phyloP scores from a whole-genome alignment of 2,329 filamentous ascomycete genomes.

The Trichoderma breve region DNA sequence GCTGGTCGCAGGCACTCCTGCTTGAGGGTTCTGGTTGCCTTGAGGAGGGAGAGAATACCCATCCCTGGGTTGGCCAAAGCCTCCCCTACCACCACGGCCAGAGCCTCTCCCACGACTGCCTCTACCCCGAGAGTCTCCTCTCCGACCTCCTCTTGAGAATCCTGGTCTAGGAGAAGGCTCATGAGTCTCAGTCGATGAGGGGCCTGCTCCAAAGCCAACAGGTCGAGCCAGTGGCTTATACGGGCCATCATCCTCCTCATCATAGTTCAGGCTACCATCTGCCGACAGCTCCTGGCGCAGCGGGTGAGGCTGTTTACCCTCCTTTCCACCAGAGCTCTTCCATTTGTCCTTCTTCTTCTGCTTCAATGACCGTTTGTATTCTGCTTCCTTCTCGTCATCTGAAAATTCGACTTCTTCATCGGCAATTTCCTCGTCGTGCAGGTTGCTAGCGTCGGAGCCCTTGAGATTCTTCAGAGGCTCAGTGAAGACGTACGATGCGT shows the following conservation, averaged over 20 bases:
- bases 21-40: slow-evolving; percentile 33
- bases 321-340: slow-evolving; percentile 40
- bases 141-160: slow-evolving; percentile 41
- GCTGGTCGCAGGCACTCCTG: slow-evolving; percentile 24
- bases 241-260: slow-evolving; percentile 65
- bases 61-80: slow-evolving; percentile 33
- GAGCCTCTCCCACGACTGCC: slow-evolving; percentile 43
- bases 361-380: slow-evolving; percentile 70
- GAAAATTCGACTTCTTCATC: slow-evolving; percentile 93
- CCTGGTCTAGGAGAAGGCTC: slow-evolving; percentile 35
- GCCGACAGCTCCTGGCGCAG: slow-evolving; percentile 40
- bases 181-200: slow-evolving; percentile 40
- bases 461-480: slow-evolving; percentile 75
- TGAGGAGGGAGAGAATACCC: slow-evolving; percentile 44
- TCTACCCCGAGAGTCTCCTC: slow-evolving; percentile 47
- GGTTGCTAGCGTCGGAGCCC: slow-evolving; percentile 90
- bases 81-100: slow-evolving; percentile 41
- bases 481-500: slow-evolving; percentile 84
- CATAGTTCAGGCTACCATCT: slow-evolving; percentile 60
- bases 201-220: slow-evolving; percentile 56
- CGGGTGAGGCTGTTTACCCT: slow-evolving; percentile 40
- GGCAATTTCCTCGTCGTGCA: slow-evolving; percentile 86
- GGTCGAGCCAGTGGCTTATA: slow-evolving; percentile 72
- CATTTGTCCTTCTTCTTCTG: slow-evolving; percentile 57
- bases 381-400: slow-evolving; percentile 90